phyloP scores from a whole-genome alignment of 2,329 filamentous ascomycete species.

The Verruconis gallopava region DNA sequence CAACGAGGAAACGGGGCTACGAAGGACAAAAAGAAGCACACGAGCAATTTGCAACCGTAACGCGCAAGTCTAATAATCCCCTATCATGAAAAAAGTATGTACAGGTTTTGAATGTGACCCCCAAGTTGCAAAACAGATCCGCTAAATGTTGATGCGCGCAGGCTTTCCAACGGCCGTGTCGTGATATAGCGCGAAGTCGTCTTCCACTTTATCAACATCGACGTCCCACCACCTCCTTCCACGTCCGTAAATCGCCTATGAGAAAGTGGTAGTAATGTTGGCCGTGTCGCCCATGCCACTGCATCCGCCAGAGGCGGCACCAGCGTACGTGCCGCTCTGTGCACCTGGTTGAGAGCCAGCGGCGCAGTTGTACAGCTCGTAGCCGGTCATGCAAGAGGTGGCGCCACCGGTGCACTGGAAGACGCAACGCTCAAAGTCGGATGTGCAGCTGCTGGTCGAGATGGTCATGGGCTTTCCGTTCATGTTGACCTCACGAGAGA shows the following conservation, averaged over 20 bases:
- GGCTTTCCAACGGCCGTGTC: neutral
- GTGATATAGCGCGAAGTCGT: neutral
- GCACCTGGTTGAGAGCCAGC: slow-evolving; percentile 17
- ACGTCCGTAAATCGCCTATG: neutral
- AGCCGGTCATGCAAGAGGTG: slow-evolving; percentile 26
- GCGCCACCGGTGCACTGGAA: slow-evolving; percentile 27
- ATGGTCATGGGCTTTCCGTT: slow-evolving; percentile 27
- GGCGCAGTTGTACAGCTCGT: slow-evolving; percentile 27
- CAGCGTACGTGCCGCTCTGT: slow-evolving; percentile 14
- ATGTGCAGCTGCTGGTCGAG: slow-evolving; percentile 27
- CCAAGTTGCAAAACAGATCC: neutral
- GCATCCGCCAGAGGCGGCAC: slow-evolving; percentile 12
- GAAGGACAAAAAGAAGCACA: too few relatives aligned
- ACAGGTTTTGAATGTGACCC: neutral
- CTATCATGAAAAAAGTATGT: neutral
- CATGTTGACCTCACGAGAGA: slow-evolving; percentile 34
- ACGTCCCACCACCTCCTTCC: too few relatives aligned
- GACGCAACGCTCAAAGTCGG: slow-evolving; percentile 30
- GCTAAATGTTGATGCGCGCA: neutral
- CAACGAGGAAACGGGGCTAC: too few relatives aligned
- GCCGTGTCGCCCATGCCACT: slow-evolving; percentile 16
- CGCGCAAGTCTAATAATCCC: too few relatives aligned
- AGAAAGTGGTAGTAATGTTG: slow-evolving; percentile 6
- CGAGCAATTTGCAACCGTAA: too few relatives aligned
- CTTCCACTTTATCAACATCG: too few relatives aligned